Evolutionary conservation across 2,329 filamentous ascomycete species (phyloP).

Genomic region (Teratosphaeria epicoccoides): DNA sequence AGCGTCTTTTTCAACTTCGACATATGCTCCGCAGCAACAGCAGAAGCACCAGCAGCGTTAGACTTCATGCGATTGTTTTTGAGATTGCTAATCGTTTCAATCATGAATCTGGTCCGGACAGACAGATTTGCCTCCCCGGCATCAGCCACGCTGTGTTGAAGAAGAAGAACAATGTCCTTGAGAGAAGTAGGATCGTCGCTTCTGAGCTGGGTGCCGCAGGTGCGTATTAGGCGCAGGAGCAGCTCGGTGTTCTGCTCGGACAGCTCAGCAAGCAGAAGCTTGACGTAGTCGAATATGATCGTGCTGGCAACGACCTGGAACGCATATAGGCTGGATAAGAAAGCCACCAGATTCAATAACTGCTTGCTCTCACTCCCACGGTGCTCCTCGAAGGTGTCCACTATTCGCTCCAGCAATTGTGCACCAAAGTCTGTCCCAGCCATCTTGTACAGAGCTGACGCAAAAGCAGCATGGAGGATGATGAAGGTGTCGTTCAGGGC

Average conservation of each 20-base stretch:
- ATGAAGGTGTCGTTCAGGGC: constrained; percentile 78
- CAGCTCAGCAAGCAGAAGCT: constrained; percentile 58
- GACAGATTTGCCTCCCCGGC: constrained; percentile 61
- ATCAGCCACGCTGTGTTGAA: constrained; percentile 61
- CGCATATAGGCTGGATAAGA: constrained; percentile 80
- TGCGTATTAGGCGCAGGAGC: constrained; percentile 71
- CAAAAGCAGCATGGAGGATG: constrained; percentile 81
- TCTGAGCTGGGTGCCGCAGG: constrained; percentile 68
- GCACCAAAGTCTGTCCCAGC: constrained; percentile 84
- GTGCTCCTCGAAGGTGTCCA: constrained; percentile 57
- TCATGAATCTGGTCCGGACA: constrained; percentile 91
- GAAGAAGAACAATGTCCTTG: constrained; percentile 74
- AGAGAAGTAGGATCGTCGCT: constrained; percentile 80
- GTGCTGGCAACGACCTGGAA: constrained; percentile 78
- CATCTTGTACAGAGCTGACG: constrained; percentile 76
- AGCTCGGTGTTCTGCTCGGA: constrained; percentile 83
- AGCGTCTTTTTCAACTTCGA: constrained; percentile 82
- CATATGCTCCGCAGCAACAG: constrained; percentile 68
- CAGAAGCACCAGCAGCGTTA: constrained; percentile 56
- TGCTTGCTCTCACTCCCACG: constrained; percentile 41
- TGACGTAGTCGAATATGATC: constrained; percentile 84
- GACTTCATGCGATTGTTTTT: constrained; percentile 89
- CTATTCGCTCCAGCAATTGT: constrained; percentile 67
- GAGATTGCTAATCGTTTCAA: constrained; percentile 86
- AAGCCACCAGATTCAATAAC: constrained; percentile 64